Base-by-base conservation (phyloP, 2,329 filamentous ascomycete genomes). In the Bipolaris sorokiniana region DNA sequence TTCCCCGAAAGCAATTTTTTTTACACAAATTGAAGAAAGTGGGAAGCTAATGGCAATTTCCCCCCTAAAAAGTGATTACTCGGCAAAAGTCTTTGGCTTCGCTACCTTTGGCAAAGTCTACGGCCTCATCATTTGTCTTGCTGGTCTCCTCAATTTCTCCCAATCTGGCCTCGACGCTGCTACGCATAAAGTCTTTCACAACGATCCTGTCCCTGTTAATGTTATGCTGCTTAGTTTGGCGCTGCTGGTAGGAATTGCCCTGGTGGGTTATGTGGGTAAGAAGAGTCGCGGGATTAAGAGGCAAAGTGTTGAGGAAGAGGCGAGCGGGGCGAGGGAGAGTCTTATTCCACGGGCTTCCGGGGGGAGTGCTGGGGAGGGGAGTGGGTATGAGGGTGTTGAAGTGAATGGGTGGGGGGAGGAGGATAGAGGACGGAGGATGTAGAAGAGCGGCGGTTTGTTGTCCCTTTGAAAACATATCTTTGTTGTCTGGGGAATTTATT, bases 71-170 rank as follows among this genome's bases (percentile, higher is more conserved):
- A 83, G 83, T 23, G 92, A 97, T 78, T 96, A 96, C 75, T 86
- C 87, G 18, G 92, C 91, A 59, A 96, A 96, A 78, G 92, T 97
- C 34, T 97, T 97, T 73, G 92, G 92, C 15, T 96, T 96, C 78
- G 75, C 88, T 59, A 96, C 92, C 0, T 97, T 97, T 66, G 93
- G 92, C 44, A 96, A 91, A 55, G 92, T 97, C n/a, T 97, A 97
- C 76, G 92, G 92, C 10, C 83, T 93, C 18, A 90, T 96, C 64
- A 96, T 97, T 66, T 96, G 91, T 76, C 79, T 95, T 1, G 89
- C 92, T 0, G 92, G 93, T 0, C 75, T 97, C 0, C 83, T 92
- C 69, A 96, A 96, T 76, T 93, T 97, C 70, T 86, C 86, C 1
- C 92, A 96, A 78, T 89, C 88, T 5, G 91, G 85, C 0, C 81